Percentiles rank a stretch among this genome's conserved stretches.
phyloP scores from a whole-genome alignment of 352 stramenopile genomes.

The Phytophthora pisi region DNA sequence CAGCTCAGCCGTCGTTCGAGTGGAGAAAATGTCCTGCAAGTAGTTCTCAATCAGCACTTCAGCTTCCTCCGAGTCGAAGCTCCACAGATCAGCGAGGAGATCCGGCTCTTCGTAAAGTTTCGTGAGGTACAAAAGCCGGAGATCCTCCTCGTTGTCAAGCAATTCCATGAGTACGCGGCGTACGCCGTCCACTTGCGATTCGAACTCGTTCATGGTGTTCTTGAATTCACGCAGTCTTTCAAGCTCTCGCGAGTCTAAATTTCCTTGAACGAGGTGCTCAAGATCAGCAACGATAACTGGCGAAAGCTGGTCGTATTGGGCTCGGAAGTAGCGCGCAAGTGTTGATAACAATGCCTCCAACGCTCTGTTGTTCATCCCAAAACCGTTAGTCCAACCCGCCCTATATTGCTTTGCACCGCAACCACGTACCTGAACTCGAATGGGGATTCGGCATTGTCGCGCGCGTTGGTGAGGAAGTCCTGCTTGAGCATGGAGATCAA shows the following conservation, averaged over 20 bases:
- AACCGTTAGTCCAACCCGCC: not conserved
- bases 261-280: slow-evolving; percentile 48
- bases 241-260: slow-evolving; percentile 45
- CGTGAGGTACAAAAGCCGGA: slow-evolving; percentile 59
- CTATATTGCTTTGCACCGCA: too few relatives aligned
- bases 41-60: slow-evolving; percentile 74
- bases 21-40: slow-evolving; percentile 78
- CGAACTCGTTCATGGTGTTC: slow-evolving; percentile 67
- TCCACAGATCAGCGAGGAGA: slow-evolving; percentile 51
- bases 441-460: slow-evolving; percentile 47
- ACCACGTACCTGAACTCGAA: slow-evolving; percentile 63
- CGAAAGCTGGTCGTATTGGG: slow-evolving; percentile 45
- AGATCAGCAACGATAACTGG: slow-evolving; percentile 44
- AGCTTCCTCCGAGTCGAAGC: slow-evolving; percentile 69
- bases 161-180: slow-evolving; percentile 60
- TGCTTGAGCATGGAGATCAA: slow-evolving; percentile 58
- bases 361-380: slow-evolving; percentile 11
- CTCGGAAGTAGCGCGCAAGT: slow-evolving; percentile 45
- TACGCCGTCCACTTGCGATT: slow-evolving; percentile 57
- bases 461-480: slow-evolving; percentile 46
- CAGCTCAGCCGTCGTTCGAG: slow-evolving; percentile 58
- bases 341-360: slow-evolving; percentile 53
- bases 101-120: slow-evolving; percentile 58
- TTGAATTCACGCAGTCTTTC: slow-evolving; percentile 63
- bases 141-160: slow-evolving; percentile 66